Evolutionary conservation across 2,329 filamentous ascomycete genomes (phyloP).

Genomic region (Beauveria caledonica): DNA sequence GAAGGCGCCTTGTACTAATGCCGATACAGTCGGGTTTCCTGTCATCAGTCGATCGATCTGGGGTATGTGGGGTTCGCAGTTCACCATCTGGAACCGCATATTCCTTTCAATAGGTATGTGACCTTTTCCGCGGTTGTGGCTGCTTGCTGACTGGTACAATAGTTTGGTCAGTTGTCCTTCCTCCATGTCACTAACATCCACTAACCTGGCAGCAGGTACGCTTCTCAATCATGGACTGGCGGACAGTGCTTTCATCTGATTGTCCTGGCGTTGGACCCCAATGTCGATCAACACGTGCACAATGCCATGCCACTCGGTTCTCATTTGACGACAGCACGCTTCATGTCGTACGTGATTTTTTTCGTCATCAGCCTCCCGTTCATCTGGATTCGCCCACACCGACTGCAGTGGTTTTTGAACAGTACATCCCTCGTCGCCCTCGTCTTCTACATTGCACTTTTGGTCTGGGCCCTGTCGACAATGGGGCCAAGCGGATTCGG

Average conservation of each 20-base stretch:
- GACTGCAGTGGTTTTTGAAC: conserved; percentile 34
- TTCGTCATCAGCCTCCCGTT: conserved; percentile 33
- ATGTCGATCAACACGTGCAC: conserved; percentile 32
- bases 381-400: conserved; percentile 36
- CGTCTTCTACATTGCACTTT: conserved; percentile 32
- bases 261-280: conserved; percentile 36
- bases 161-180: conserved; percentile 18
- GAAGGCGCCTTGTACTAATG: background rate
- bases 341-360: conserved; percentile 37
- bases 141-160: conserved; percentile 5
- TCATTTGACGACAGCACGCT: conserved; percentile 36
- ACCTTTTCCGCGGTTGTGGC: background rate
- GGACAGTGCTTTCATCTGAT: conserved; percentile 38
- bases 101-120: conserved; percentile 31
- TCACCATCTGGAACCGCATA: conserved; percentile 34
- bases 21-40: conserved; percentile 28
- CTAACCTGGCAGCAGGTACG: conserved; percentile 24
- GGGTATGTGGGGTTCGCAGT: conserved; percentile 35
- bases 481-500: conserved; percentile 34
- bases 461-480: conserved; percentile 37
- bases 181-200: background rate
- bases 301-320: conserved; percentile 32
- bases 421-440: conserved; percentile 30
- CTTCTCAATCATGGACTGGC: conserved; percentile 38
- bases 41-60: conserved; percentile 30